Base-by-base conservation (phyloP, 2,329 filamentous ascomycete genomes). In the Talaromyces sp. region DNA sequence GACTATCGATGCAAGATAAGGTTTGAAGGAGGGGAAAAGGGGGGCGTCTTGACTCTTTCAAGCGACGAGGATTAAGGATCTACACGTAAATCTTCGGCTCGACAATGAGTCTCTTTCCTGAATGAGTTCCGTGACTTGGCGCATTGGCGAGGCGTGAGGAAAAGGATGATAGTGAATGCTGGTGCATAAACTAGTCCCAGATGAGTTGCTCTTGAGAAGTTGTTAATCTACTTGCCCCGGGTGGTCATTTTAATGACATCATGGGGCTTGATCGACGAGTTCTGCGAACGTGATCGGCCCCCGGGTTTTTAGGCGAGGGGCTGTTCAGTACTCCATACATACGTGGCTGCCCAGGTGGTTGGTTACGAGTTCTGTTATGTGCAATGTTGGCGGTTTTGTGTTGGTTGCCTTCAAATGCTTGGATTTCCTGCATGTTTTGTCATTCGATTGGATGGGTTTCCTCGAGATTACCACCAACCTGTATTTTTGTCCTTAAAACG, bases 1-100 rank as follows among this genome's bases (percentile, higher is more conserved):
- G 36, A 56, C 48, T 53, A 56, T 50, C 52, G 35, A 58, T 52
- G 59, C 60, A 57, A 60, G 60, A 54, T 62, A 58, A 44, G 47
- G 51, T 60, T 55, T 44, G 8, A n/a, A 29, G 19, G 37, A 46
- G 46, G 48, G 41, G 40, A 30, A 47, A 40, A 4, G 1, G 14
- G 20, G 20, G 20, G 11, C 20, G 8, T 35, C 30, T 19, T 30
- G 30, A 20, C 35, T 20, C 17, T n/a, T 32, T 24, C 27, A 37
- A 42, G 33, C 5, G n/a, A 39, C 16, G 9, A 40, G 20, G 22
- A 17, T 10, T 11, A 17, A n/a, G 17, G 45, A 47, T 39, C 36
- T 20, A 33, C 45, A 30, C 19, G 22, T 10, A 29, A 39, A 40
- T 40, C 45, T 9, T 27, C 22, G 24, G 22, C 4, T 30, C 22